Conservation (phyloP, 331 rosid genomes). For the Erythrophleum ivorense region DNA sequence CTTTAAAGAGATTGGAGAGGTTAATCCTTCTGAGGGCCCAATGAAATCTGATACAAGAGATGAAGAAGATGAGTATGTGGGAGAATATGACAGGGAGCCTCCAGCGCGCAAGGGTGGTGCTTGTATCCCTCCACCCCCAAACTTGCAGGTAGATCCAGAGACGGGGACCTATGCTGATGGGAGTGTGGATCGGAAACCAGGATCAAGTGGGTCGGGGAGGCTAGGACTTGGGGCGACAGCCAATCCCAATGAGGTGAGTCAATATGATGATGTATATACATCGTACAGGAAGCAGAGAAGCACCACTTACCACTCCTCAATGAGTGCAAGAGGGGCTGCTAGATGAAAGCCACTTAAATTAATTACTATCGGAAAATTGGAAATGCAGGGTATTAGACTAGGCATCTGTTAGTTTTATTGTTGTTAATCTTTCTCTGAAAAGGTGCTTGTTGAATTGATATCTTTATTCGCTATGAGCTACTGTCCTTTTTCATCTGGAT, state of each 20-base stretch:
- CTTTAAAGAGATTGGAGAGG: conserved; percentile 96
- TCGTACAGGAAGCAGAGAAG: conserved; percentile 98
- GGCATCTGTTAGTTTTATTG: conserved; percentile 25
- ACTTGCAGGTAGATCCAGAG: conserved; percentile 93
- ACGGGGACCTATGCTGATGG: conserved; percentile 87
- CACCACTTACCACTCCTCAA: conserved; percentile 93
- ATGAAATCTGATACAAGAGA: conserved; percentile 74
- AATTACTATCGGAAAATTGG: neutral
- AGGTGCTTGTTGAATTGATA: conserved; percentile 16
- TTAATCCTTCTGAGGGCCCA: conserved; percentile 92
- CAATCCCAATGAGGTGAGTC: conserved; percentile 87
- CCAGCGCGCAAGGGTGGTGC: conserved; percentile 84
- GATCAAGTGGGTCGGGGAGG: conserved; percentile 78
- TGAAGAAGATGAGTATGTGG: conserved; percentile 62
- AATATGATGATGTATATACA: conserved; percentile 93
- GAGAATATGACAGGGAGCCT: conserved; percentile 66
- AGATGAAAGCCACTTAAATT: conserved; percentile 52
- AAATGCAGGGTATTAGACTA: conserved; percentile 18
- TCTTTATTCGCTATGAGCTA: conserved; percentile 16
- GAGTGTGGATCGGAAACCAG: conserved; percentile 76
- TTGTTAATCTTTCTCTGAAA: conserved; percentile 24
- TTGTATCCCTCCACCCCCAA: conserved; percentile 94
- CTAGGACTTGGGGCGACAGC: conserved; percentile 89
- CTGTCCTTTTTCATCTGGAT: conserved; percentile 16
- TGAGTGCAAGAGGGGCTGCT: conserved; percentile 77